Percentiles rank a stretch among this genome's conserved stretches.
These are phyloP conservation scores for Aspergillus fischeri DNA, from an alignment of 2,329 filamentous ascomycete species.

Conservation along the genomic window DNA sequence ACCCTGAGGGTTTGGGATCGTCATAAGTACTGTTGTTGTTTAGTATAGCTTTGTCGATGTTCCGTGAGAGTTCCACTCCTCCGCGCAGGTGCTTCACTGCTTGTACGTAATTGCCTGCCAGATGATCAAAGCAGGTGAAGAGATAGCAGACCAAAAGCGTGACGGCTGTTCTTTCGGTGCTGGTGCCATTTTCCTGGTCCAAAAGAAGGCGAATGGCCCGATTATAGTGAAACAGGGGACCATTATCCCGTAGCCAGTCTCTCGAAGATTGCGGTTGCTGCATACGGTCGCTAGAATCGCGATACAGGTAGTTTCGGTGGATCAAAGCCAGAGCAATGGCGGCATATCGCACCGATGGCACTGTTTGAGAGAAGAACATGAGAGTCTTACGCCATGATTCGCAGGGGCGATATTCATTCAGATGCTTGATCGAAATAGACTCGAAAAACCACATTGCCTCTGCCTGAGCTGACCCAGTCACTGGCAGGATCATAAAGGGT, in stretches of 20 bases:
- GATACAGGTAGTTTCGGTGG: conserved; percentile 23
- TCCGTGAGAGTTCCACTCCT: conserved; percentile 28
- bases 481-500: conserved; percentile 10
- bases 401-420: conserved; percentile 29
- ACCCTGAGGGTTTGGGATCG: conserved; percentile 9
- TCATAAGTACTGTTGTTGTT: not conserved
- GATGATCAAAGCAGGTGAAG: conserved; percentile 38
- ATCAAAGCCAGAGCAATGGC: conserved; percentile 23
- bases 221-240: conserved; percentile 15
- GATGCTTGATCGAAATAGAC: conserved; percentile 12
- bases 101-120: conserved; percentile 32
- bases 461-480: conserved; percentile 5
- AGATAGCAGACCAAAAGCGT: conserved; percentile 40
- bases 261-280: conserved; percentile 3
- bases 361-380: conserved; percentile 31
- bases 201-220: conserved; percentile 23
- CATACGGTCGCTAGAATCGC: conserved; percentile 4
- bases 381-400: conserved; percentile 32
- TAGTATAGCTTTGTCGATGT: conserved; percentile 5
- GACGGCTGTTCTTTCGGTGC: conserved; percentile 24
- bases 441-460: conserved; percentile 15
- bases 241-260: conserved; percentile 12
- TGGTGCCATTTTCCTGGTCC: conserved; percentile 14
- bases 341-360: conserved; percentile 33
- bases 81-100: conserved; percentile 34